Base-by-base conservation (phyloP, 1,139 yeast genomes). In the Sporopachydermia cereana region DNA sequence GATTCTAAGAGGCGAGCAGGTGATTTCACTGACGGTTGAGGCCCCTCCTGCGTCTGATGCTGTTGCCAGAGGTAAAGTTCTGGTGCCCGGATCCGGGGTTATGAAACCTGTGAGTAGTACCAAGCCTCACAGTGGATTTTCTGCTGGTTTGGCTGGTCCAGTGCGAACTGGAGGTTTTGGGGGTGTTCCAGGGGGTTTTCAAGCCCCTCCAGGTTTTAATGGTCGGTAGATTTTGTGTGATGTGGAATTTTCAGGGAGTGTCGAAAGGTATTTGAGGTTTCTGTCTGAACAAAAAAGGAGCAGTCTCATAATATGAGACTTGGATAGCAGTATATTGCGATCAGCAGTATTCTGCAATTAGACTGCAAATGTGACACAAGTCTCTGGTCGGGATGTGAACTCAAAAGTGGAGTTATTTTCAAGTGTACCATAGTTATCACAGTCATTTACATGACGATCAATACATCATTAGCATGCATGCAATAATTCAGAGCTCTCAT, bases 1-100 rank as follows among this genome's bases (percentile, higher is more conserved):
- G 4, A 82, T 91, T 36, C 66, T 91, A 44, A 72, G 98, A 53
- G 98, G 98, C 2, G 96, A 85, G 52, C 86, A 83, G 52, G 77
- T 91, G 25, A 78, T 91, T n/a, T 77, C 93, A 42, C 73, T 89
- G 12, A 77, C 83, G 31, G 82, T 88, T 27, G 95, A 86, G 58
- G 78, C 88, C 36, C 78, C 83, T 3, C 96, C 96, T 1, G 67
- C 79, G 3, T 63, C 72, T 25, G 74, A 71, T 47, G 63, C 69
- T 20, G 66, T 64, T 46, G 59, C 66, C 44, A 61, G 79, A 49
- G 51, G 47, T 27, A 58, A 69, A 49, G 64, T 63, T 16, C 62
- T 60, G 18, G 52, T 54, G 21, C 57, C 67, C 41, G 79, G 79
- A 2, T 64, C 68, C 43, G 79, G 79, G 1, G 54, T 57, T 3